Evolutionary conservation across 2,329 filamentous ascomycete species (phyloP), one percentile per base, ranked within the genome.

Genomic region (Cytospora schulzeri): DNA sequence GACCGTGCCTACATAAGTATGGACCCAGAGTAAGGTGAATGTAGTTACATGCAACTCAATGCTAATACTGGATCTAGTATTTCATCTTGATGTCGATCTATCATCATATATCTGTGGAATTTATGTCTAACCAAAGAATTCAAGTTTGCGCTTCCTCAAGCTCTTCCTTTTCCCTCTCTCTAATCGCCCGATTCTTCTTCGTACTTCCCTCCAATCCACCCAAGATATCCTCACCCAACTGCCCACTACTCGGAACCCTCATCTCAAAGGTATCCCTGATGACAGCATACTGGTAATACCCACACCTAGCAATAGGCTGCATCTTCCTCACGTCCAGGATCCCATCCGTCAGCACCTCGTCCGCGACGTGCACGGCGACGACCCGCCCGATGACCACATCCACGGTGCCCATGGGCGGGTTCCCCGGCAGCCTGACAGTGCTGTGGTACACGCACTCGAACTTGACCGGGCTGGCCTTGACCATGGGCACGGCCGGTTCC

Each of bases 271-370:
- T 81, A 26, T 84, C 79, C 59, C 76, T 75, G 2, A 88, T 76
- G 14, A 84, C 82, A 1, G 81, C 76, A 74, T 88, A 88, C 71
- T 87, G 78, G 69, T 82, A 84, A 71, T 88, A 88, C 19, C 85
- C 85, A 70, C 81, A 86, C 29, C 86, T 74, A 8, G 85, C 86
- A 73, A 88, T 87, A 4, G 85, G 85, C 74, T 79, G 75, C 26
- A 82, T 85, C 74, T 86, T 87, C 2, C 69, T 72, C 2, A 88
- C 73, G 76, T 88, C 85, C 48, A 88, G 70, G 62, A 79, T 78
- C 0, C 84, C 84, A 66, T 84, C 76, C 4, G 82, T 86, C 68
- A 88, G 67, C 1, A 83, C 83, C 14, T 74, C 71, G 54, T 88
- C 84, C 5, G 78, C 76, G 62, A 88, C 84, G 72, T 88, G 83